Evolutionary conservation across 345 rosid species (phyloP).

Genomic region (Lepidium sativum): DNA sequence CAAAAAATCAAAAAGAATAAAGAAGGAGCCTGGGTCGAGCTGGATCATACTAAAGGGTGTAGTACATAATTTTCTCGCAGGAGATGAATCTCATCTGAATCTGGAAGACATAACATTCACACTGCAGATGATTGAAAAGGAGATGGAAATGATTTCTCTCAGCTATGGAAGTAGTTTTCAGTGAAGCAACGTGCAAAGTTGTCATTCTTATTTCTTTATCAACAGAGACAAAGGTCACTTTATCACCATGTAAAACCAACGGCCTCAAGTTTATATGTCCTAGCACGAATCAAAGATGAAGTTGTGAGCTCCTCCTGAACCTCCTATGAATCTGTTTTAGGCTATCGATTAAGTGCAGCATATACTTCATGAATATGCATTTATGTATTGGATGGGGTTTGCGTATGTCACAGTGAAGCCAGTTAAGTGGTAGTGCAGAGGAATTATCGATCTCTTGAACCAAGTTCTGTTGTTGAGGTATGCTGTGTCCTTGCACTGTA

Average conservation of each 20-base stretch:
- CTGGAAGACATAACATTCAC: conserved; percentile 32
- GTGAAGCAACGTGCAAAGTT: neutral
- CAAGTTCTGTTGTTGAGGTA: conserved; percentile 12
- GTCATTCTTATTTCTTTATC: neutral
- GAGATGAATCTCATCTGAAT: conserved; percentile 40
- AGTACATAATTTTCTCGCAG: conserved; percentile 43
- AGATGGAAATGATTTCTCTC: conserved; percentile 20
- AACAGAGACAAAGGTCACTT: neutral
- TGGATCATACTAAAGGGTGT: conserved; percentile 47
- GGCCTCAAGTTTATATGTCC: neutral
- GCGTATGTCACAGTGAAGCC: neutral
- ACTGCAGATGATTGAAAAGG: conserved; percentile 29
- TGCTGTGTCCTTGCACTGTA: neutral
- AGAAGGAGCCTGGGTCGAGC: conserved; percentile 74
- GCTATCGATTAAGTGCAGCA: neutral
- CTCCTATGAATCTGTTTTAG: neutral
- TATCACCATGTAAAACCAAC: neutral
- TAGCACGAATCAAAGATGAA: neutral
- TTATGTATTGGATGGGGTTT: neutral
- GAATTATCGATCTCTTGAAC: neutral
- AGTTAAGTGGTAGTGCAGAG: neutral
- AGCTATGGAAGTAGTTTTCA: conserved; percentile 4
- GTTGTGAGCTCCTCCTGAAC: conserved; percentile 5
- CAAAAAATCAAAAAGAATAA: conserved; percentile 42
- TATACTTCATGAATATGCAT: neutral